Base-by-base conservation (phyloP, 108 stramenopile genomes). In the Licmophora abbreviata region DNA sequence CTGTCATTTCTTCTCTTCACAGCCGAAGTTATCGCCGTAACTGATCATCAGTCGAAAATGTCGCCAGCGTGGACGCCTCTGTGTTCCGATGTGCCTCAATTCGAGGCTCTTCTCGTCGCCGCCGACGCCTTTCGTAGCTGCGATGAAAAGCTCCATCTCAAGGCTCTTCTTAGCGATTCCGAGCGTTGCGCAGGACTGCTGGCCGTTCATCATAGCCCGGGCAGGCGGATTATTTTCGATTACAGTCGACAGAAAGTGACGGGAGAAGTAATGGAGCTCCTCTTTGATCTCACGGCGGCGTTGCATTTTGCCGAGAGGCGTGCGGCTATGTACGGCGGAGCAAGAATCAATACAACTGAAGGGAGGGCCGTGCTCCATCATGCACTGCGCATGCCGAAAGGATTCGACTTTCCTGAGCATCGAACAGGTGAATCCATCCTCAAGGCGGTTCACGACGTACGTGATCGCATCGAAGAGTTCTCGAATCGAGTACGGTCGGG, bases 241-340 rank as follows among this genome's bases (percentile, higher is more conserved):
- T 99, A 94, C 66, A 80, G 81, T 31, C 78, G 99, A 22, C 99
- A 99, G 58, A 85, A 93, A 38, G 91, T 96, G 15, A 92, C 85
- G 17, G 87, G 83, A 30, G 89, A 94, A 56, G 95, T 93, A 7
- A 88, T 96, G 90, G 95, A 90, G 50, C 55, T 74, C 40, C 74
- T 99, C 11, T 93, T 92, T 61, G 89, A 93, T 56, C 59, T 99
- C 27, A 96, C 97, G 18, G 85, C 92, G 64, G 61, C 84, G 9
- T 75, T 88, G 34, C 59, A 66, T n/a, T 70, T 99, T 7, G 64
- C 76, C 5, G 81, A 79, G 35, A 67, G 79, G 22, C 76, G 85
- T n/a, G 73, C 70, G 41, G 85, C 79, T 28, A 78, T 94, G 72
- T 61, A 72, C 11, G 48, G 32, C 2, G 92, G 92, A 11, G 69